These are phyloP conservation scores for Pyrenophora graminea DNA, from an alignment of 2,329 filamentous ascomycete species.

Conservation along the genomic window DNA sequence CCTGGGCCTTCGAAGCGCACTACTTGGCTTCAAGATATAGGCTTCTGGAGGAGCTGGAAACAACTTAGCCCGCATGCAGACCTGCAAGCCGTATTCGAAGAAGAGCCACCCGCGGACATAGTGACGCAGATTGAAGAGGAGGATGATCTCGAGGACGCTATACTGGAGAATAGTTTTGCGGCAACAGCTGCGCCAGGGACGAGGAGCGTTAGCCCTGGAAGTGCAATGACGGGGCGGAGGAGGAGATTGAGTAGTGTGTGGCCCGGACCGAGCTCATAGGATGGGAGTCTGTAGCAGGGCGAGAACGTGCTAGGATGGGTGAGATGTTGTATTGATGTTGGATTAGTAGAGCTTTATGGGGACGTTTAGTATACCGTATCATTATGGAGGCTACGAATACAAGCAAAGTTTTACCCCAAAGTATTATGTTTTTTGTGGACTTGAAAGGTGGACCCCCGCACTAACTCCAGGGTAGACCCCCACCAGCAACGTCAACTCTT, in stretches of 20 bases:
- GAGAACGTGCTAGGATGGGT: no score
- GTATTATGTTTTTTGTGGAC: no score
- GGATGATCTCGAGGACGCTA: constrained; percentile 53
- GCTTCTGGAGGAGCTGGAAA: constrained; percentile 63
- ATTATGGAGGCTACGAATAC: no score
- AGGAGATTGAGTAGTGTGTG: constrained; percentile 44
- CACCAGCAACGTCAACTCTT: neutral
- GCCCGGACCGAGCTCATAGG: constrained; percentile 29
- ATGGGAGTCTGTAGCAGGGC: neutral
- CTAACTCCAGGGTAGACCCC: neutral
- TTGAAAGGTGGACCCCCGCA: no score
- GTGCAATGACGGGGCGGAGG: constrained; percentile 34
- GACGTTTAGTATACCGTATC: no score
- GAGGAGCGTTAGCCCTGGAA: constrained; percentile 40
- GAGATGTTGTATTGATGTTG: no score
- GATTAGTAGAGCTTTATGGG: no score
- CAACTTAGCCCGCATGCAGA: constrained; percentile 71
- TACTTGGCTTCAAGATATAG: constrained; percentile 52
- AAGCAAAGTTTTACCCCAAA: neutral
- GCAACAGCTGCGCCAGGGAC: constrained; percentile 16
- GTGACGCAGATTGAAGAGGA: constrained; percentile 55
- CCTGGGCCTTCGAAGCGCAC: constrained; percentile 47
- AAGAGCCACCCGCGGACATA: constrained; percentile 65
- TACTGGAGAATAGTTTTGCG: constrained; percentile 49
- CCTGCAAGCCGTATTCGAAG: constrained; percentile 72